Conservation (phyloP, 129 eudicot genomes). For the Chrysanthemum makinoi region DNA sequence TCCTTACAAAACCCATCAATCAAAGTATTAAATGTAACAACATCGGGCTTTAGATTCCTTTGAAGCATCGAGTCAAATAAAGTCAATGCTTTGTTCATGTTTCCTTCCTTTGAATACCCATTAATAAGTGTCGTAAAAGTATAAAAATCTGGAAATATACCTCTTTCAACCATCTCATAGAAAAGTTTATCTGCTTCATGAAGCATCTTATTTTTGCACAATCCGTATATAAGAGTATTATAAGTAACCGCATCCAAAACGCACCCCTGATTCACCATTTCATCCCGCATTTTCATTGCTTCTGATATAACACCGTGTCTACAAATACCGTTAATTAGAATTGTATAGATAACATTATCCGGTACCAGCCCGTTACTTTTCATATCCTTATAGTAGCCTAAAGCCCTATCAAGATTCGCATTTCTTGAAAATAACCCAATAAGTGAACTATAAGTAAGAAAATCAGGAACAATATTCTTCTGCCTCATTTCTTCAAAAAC, state of each 20-base stretch:
- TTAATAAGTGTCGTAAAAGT: slow-evolving; percentile 61
- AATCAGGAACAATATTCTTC: slow-evolving; percentile 49
- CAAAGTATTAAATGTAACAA: slow-evolving; percentile 70
- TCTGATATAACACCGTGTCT: slow-evolving; percentile 48
- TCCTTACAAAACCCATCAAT: slow-evolving; percentile 76
- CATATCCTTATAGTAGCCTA: slow-evolving; percentile 52
- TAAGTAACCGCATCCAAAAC: slow-evolving; percentile 68
- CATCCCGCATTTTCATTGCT: slow-evolving; percentile 72
- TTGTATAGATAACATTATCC: slow-evolving; percentile 67
- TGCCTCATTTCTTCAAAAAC: slow-evolving; percentile 48
- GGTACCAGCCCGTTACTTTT: slow-evolving; percentile 56
- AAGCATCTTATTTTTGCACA: slow-evolving; percentile 58
- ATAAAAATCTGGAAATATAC: slow-evolving; percentile 60
- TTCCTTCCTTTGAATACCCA: slow-evolving; percentile 57
- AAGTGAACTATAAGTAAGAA: slow-evolving; percentile 60
- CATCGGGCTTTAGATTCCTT: slow-evolving; percentile 65
- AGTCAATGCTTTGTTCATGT: slow-evolving; percentile 49
- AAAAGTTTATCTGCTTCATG: slow-evolving; percentile 65
- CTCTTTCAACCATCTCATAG: slow-evolving; percentile 70
- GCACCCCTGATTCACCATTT: slow-evolving; percentile 70
- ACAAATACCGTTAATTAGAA: slow-evolving; percentile 68
- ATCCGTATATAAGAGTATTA: slow-evolving; percentile 71
- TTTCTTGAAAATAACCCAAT: slow-evolving; percentile 61
- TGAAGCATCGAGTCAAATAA: slow-evolving; percentile 63
- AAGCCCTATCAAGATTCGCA: slow-evolving; percentile 53